phyloP scores from a whole-genome alignment of 257 asterid genomes.

The Phtheirospermum japonicum region DNA sequence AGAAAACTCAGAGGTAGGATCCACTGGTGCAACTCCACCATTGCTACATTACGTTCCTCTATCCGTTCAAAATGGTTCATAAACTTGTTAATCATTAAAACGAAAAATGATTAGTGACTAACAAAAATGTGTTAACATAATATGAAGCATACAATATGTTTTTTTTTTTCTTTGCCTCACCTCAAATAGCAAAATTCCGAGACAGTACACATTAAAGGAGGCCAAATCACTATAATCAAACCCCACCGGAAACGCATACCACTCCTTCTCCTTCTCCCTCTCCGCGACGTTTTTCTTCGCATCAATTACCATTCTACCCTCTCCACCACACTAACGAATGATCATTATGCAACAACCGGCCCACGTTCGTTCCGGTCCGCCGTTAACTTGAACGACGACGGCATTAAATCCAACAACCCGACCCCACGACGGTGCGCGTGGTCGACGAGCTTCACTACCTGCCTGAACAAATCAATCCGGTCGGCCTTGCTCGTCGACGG shows the following conservation, averaged over 20 bases:
- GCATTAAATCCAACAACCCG: too few relatives aligned
- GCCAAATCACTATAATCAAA: conserved; percentile 21
- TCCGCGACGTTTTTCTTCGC: background rate
- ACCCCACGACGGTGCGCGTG: too few relatives aligned
- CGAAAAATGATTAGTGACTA: too few relatives aligned
- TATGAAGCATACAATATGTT: background rate
- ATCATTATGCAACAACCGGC: too few relatives aligned
- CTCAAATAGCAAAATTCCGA: conserved; percentile 55
- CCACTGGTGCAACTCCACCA: conserved; percentile 43
- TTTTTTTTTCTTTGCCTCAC: conserved; percentile 20
- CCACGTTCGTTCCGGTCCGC: too few relatives aligned
- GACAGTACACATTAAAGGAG: conserved; percentile 41
- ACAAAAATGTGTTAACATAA: too few relatives aligned
- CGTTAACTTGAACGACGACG: too few relatives aligned
- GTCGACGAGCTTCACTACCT: too few relatives aligned
- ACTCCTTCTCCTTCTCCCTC: conserved; percentile 44
- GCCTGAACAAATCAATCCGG: too few relatives aligned
- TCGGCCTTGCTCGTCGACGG: too few relatives aligned
- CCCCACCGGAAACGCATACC: conserved; percentile 45
- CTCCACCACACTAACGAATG: too few relatives aligned
- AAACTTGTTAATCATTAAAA: conserved; percentile 34
- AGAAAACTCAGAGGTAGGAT: conserved; percentile 49
- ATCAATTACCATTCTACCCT: background rate
- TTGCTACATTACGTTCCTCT: conserved; percentile 44
- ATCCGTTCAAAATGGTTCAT: conserved; percentile 38